A percentile compares a stretch with the other conserved stretches of the same genome.
Conservation (phyloP, 768 basidiomycete species). For the Tricholoma terreum region DNA sequence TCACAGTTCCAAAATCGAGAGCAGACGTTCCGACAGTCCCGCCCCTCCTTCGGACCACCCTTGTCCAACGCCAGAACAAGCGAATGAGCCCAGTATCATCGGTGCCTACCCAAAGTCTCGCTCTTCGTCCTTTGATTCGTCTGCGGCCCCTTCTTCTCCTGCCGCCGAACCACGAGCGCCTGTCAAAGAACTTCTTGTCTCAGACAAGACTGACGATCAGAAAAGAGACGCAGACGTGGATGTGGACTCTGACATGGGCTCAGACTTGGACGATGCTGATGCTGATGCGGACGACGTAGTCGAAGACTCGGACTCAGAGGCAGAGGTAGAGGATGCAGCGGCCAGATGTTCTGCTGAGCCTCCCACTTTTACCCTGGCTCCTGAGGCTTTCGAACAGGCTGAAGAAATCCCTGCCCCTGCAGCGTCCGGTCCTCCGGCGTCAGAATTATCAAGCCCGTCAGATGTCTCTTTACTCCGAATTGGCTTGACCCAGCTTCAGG, state of each 20-base stretch:
- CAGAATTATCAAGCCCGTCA: slow-evolving; percentile 1
- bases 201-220: background rate
- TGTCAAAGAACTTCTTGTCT: background rate
- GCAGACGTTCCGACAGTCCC: slow-evolving; percentile 32
- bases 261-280: background rate
- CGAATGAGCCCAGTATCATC: slow-evolving; percentile 36
- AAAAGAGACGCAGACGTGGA: background rate
- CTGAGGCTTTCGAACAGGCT: background rate
- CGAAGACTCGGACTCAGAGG: background rate
- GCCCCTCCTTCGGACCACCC: slow-evolving; percentile 18
- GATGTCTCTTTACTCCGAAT: background rate
- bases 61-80: slow-evolving; percentile 8
- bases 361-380: background rate
- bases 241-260: background rate
- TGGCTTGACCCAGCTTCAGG: slow-evolving; percentile 10
- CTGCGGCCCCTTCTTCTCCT: background rate
- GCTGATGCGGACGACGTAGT: background rate
- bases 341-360: background rate
- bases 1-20: background rate
- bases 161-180: background rate
- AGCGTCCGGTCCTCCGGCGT: slow-evolving; percentile 3
- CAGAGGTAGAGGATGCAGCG: background rate
- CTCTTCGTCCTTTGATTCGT: slow-evolving; percentile 26
- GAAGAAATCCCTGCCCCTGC: background rate
- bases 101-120: slow-evolving; percentile 43